Percentiles rank a stretch among this genome's conserved stretches.
phyloP scores from a whole-genome alignment of 441 rosid species.

The Theobroma grandiflorum region DNA sequence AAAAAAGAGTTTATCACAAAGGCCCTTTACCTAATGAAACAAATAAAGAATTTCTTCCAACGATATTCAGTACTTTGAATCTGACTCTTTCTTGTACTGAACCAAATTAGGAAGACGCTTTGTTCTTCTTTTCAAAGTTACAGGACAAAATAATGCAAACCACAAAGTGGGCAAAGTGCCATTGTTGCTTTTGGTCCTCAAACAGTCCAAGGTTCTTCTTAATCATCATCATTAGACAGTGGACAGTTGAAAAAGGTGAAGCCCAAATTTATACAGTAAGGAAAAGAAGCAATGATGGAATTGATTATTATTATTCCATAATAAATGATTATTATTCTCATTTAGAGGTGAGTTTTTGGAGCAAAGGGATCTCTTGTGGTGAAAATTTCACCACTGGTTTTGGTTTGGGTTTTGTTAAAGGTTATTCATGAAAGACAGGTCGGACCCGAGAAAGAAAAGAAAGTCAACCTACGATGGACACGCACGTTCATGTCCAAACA shows the following conservation, averaged over 20 bases:
- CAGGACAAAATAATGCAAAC: background rate
- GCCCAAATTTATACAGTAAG: background rate
- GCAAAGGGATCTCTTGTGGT: no score
- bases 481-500: background rate
- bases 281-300: no score
- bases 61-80: no score
- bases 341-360: no score
- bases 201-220: background rate
- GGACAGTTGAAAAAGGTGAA: background rate
- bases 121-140: background rate
- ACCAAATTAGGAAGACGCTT: no score
- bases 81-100: background rate
- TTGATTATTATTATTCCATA: no score
- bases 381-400: background rate
- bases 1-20: no score
- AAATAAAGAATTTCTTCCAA: no score
- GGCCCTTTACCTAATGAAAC: no score
- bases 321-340: no score
- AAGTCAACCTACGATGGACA: conserved; percentile 7
- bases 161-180: background rate
- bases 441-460: background rate
- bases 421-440: background rate
- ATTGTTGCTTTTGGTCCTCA: background rate
- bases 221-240: background rate
- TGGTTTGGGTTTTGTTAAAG: background rate